Conservation (phyloP, 495 filamentous ascomycete species). For the Symbiotaphrina buchneri region DNA sequence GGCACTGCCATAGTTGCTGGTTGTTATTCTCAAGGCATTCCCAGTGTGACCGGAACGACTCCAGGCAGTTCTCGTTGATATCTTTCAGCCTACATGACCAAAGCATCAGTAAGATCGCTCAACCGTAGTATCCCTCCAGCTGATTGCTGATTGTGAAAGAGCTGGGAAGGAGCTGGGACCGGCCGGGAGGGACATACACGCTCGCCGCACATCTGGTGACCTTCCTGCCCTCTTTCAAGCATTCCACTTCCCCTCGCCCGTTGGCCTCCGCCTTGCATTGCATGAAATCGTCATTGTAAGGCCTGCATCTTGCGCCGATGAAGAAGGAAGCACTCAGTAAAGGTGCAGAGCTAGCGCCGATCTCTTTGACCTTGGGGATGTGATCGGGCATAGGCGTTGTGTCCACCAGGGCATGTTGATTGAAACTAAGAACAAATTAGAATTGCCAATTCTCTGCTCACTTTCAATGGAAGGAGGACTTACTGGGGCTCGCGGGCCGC, state of each 20-base stretch:
- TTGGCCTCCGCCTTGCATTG: slow-evolving; percentile 86
- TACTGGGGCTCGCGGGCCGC: slow-evolving; percentile 18
- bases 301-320: slow-evolving; percentile 82
- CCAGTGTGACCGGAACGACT: slow-evolving; percentile 84
- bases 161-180: too few species aligned
- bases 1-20: slow-evolving; percentile 85
- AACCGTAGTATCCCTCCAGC: not conserved
- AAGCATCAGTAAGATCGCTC: not conserved
- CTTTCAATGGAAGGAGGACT: not conserved
- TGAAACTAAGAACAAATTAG: slow-evolving; percentile 44
- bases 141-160: not conserved
- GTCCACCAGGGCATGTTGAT: slow-evolving; percentile 79
- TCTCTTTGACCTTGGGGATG: slow-evolving; percentile 78
- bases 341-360: slow-evolving; percentile 79
- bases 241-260: slow-evolving; percentile 79
- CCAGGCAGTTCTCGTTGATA: slow-evolving; percentile 84
- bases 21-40: slow-evolving; percentile 93
- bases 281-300: slow-evolving; percentile 98
- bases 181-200: slow-evolving; percentile 44
- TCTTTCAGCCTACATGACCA: slow-evolving; percentile 47
- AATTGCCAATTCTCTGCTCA: not conserved
- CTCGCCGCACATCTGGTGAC: slow-evolving; percentile 90
- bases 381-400: slow-evolving; percentile 81
- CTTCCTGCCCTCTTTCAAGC: slow-evolving; percentile 84
- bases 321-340: slow-evolving; percentile 86